phyloP scores from a whole-genome alignment of 192 early-diverging fungal genomes.

The Irineochytrium annulatum region DNA sequence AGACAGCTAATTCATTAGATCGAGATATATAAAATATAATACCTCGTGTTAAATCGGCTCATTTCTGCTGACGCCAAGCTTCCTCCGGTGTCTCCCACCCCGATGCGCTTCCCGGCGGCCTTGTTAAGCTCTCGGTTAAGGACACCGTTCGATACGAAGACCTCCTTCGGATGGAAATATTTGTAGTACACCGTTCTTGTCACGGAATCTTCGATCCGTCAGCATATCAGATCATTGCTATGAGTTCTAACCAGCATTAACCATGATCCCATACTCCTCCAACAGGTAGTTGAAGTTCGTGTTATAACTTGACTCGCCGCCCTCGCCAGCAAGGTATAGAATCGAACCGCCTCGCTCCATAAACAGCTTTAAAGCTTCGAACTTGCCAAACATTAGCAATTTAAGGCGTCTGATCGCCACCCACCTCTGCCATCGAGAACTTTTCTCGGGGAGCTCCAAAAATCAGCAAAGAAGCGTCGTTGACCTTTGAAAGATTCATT shows the following conservation, averaged over 20 bases:
- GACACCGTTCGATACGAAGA: conserved; percentile 54
- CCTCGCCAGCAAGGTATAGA: conserved; percentile 57
- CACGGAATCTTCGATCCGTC: conserved; percentile 43
- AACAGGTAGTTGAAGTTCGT: conserved; percentile 68
- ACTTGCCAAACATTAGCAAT: conserved; percentile 28
- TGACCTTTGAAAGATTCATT: conserved; percentile 44
- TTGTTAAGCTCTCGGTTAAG: conserved; percentile 59
- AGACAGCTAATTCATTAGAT: not conserved
- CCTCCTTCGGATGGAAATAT: conserved; percentile 64
- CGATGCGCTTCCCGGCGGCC: conserved; percentile 48
- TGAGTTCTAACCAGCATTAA: conserved; percentile 49
- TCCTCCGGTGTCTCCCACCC: conserved; percentile 9
- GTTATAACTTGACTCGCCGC: conserved; percentile 49
- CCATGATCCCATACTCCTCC: conserved; percentile 61
- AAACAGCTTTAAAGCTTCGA: conserved; percentile 51
- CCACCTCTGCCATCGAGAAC: conserved; percentile 56
- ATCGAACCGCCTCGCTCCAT: conserved; percentile 61
- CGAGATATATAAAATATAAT: not conserved
- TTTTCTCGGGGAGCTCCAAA: conserved; percentile 60
- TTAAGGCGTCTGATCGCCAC: not conserved
- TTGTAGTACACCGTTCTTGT: conserved; percentile 57
- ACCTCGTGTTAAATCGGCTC: conserved; percentile 26
- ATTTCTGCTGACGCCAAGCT: too few species aligned
- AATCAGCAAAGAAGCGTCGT: conserved; percentile 47
- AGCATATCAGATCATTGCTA: not conserved